These are phyloP conservation scores for Fremontodendron californicum DNA, from an alignment of 345 rosid genomes.

Conservation along the genomic window DNA sequence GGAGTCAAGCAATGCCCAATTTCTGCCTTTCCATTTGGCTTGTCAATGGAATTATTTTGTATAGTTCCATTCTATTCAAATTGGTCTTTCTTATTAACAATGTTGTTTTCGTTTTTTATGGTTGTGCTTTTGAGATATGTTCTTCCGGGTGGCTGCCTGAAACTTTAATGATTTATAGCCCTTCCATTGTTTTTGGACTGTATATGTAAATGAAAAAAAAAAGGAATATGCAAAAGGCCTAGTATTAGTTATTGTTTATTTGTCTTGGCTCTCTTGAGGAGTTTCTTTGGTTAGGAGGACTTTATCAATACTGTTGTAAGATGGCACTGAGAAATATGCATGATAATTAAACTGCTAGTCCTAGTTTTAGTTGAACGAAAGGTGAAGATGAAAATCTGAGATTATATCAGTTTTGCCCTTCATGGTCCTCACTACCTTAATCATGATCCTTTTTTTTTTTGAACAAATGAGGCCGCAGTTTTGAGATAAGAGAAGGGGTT, in stretches of 20 bases:
- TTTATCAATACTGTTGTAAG: neutral
- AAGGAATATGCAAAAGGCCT: neutral
- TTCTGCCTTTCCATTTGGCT: neutral
- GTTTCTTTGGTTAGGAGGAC: neutral
- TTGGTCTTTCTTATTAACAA: neutral
- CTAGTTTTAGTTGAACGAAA: too few relatives aligned
- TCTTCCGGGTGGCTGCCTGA: neutral
- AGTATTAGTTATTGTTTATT: neutral
- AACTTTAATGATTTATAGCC: neutral
- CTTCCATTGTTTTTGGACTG: neutral
- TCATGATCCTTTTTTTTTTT: too few relatives aligned
- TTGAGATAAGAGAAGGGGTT: too few relatives aligned
- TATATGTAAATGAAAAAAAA: neutral
- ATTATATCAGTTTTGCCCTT: too few relatives aligned
- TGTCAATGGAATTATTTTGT: neutral
- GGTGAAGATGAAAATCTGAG: too few relatives aligned
- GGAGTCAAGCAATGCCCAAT: neutral
- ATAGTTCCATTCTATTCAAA: neutral
- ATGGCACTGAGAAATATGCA: neutral
- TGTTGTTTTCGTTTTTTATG: neutral
- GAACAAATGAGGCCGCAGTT: too few relatives aligned
- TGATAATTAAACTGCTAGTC: too few relatives aligned
- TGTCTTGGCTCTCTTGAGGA: neutral
- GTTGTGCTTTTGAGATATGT: neutral
- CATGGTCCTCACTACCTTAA: too few relatives aligned